Base-by-base conservation (phyloP, 2,329 filamentous ascomycete species). In the Ophiostoma sp. region DNA sequence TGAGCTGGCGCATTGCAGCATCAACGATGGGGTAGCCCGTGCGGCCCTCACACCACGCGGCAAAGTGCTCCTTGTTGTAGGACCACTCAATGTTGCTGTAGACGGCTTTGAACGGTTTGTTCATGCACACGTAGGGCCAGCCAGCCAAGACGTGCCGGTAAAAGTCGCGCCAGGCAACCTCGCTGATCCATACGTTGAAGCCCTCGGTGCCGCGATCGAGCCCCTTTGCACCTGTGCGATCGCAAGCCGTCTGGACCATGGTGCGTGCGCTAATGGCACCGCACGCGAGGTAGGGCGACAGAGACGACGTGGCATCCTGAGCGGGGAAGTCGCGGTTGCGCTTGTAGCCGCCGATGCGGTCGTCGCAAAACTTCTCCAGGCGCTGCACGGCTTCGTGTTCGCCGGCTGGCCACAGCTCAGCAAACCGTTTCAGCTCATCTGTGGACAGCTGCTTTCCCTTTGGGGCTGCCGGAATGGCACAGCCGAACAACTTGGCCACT, bases 21-120 rank as follows among this genome's bases (percentile, higher is more conserved):
- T 96, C 92, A 31, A 96, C 90, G 66, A 96, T 90, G 0, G 93
- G 93, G 75, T 88, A 94, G 0, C 93, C 93, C 0, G 93, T 96
- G 44, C 81, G 83, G 7, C 92, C 93, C 44, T 87, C 80, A 54
- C 85, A 87, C 93, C 94, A 97, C 3, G 88, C 87, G 1, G 83
- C 75, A 79, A 97, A 95, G 27, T 89, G 83, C 1, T 85, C 82
- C 11, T 82, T 75, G 75, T 93, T 83, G 77, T 94, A 93, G 68
- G 93, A 91, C 93, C 93, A 97, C 67, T 86, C 80, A 67, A 97
- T 89, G 74, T 94, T 89, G 64, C 90, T 88, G 79, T 93, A 95
- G 75, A 94, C 91, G 48, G 90, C 90, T 76, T 97, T 96, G 83
- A 84, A 87, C 0, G 85, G 84, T 69, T 87, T 87, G 78, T 86